Conservation (phyloP, 345 rosid species). For the Hypericum androsaemum region DNA sequence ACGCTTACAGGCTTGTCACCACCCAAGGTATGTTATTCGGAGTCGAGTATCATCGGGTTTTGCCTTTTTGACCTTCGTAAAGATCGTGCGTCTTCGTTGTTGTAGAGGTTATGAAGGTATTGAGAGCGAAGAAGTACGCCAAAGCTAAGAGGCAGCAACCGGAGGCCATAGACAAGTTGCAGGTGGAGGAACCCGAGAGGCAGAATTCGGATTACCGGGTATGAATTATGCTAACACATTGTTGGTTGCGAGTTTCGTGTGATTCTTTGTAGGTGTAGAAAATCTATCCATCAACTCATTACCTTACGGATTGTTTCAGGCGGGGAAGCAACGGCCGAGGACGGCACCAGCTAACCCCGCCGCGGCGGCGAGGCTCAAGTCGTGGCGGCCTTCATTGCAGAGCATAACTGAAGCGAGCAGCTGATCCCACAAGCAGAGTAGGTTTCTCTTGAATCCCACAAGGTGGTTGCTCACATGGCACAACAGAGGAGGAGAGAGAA, state of each 20-base stretch:
- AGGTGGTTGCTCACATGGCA: no score
- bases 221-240: no score
- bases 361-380: constrained; percentile 39
- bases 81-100: background rate
- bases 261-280: no score
- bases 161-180: constrained; percentile 32
- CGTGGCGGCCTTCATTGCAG: constrained; percentile 81
- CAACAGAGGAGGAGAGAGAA: no score
- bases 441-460: constrained; percentile 6
- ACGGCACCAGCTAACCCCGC: constrained; percentile 31
- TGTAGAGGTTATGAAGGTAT: constrained; percentile 81
- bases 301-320: constrained; percentile 44
- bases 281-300: no score
- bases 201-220: constrained; percentile 9
- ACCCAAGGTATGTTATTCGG: constrained; percentile 51
- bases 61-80: no score
- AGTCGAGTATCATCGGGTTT: no score
- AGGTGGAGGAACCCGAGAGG: constrained; percentile 17
- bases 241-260: no score
- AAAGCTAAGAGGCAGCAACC: constrained; percentile 51
- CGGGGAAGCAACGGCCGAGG: constrained; percentile 31
- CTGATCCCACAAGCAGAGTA: constrained; percentile 21
- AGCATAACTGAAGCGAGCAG: constrained; percentile 73
- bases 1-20: constrained; percentile 87
- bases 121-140: constrained; percentile 67